Evolutionary conservation across 2,329 filamentous ascomycete genomes (phyloP).

Genomic region (Monosporascus sp.): DNA sequence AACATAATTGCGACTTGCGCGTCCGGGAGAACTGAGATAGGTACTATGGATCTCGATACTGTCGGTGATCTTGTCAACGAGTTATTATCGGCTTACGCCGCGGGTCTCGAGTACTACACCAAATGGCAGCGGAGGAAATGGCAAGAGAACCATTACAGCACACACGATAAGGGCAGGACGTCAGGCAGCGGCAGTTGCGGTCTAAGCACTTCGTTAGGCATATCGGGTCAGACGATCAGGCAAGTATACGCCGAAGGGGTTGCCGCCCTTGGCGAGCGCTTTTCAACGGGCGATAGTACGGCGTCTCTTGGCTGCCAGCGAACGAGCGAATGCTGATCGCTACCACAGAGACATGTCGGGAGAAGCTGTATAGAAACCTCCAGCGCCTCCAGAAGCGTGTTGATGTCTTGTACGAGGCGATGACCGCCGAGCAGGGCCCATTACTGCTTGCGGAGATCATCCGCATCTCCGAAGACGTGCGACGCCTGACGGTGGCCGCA

Average conservation of each 20-base stretch:
- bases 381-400: constrained; percentile 24
- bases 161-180: constrained; percentile 2
- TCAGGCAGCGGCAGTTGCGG: constrained; percentile 22
- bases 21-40: constrained; percentile 13
- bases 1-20: constrained; percentile 7
- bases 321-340: not conserved
- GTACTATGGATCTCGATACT: constrained; percentile 21
- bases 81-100: constrained; percentile 25
- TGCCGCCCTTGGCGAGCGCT: constrained; percentile 30
- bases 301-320: not conserved
- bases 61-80: constrained; percentile 25
- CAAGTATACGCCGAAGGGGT: constrained; percentile 29
- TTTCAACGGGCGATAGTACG: constrained; percentile 30
- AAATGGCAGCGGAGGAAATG: constrained; percentile 30
- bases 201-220: constrained; percentile 28
- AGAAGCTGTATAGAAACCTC: constrained; percentile 22
- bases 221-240: constrained; percentile 25
- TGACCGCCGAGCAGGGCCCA: constrained; percentile 11
- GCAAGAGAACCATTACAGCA: constrained; percentile 28
- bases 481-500: constrained; percentile 25
- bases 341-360: constrained; percentile 22
- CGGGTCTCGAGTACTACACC: constrained; percentile 27
- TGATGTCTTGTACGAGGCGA: constrained; percentile 19
- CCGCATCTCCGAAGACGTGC: constrained; percentile 29
- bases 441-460: constrained; percentile 30